phyloP scores from a whole-genome alignment of 176 grass and related monocot genomes.

The Paspalum notatum region DNA sequence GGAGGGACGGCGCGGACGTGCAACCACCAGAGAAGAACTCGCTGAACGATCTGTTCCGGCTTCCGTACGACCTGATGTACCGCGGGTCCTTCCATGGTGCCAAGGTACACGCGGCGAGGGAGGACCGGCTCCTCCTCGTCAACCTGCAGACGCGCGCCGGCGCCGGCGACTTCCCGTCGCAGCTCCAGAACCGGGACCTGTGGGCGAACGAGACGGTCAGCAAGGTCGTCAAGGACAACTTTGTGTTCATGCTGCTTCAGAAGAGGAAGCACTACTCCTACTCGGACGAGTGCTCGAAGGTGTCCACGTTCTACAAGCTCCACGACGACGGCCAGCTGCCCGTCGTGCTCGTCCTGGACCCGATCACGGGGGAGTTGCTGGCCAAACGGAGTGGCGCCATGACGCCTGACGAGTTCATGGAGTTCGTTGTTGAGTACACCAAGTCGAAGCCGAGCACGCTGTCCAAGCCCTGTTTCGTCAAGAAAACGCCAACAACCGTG shows the following conservation, averaged over 20 bases:
- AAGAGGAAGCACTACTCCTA: background rate
- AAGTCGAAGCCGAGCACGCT: conserved; percentile 21
- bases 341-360: conserved; percentile 43
- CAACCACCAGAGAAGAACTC: background rate
- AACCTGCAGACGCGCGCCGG: background rate
- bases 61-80: conserved; percentile 23
- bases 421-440: background rate
- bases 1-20: background rate
- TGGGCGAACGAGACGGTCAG: conserved; percentile 28
- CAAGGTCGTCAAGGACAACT: background rate
- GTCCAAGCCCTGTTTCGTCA: conserved; percentile 3
- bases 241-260: conserved; percentile 16
- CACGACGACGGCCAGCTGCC: background rate
- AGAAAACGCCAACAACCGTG: background rate
- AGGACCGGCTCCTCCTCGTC: conserved; percentile 35
- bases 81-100: background rate
- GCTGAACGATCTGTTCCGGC: background rate
- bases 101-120: conserved; percentile 22
- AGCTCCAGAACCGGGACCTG: conserved; percentile 42
- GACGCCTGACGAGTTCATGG: conserved; percentile 21
- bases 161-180: conserved; percentile 12
- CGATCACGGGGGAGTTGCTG: conserved; percentile 44
- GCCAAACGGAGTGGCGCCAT: conserved; percentile 25
- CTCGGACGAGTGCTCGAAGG: conserved; percentile 6
- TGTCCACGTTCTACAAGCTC: conserved; percentile 41